phyloP scores from a whole-genome alignment of 805 yeast species.

The Komagataella mondaviorum region DNA sequence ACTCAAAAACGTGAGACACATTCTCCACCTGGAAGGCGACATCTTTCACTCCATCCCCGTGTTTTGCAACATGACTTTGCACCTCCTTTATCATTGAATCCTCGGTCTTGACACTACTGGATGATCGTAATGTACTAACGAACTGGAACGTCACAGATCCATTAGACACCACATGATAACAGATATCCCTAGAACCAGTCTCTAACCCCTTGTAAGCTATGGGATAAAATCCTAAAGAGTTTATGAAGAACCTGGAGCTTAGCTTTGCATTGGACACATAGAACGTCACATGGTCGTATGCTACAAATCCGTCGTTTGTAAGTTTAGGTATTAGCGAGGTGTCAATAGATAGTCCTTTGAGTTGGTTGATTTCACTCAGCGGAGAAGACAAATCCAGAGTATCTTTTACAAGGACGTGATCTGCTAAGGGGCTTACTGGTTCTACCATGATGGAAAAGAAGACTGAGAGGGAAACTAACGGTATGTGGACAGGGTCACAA shows the following conservation, averaged over 20 bases:
- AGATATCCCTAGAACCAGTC: constrained; percentile 41
- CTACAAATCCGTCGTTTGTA: constrained; percentile 8
- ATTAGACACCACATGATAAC: constrained; percentile 49
- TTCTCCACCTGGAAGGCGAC: constrained; percentile 52
- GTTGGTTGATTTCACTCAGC: neutral
- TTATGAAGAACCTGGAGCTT: constrained; percentile 39
- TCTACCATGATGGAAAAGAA: neutral
- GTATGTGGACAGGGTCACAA: neutral
- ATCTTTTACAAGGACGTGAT: neutral
- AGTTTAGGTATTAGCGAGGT: neutral
- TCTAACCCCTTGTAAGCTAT: constrained; percentile 59
- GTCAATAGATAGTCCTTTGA: neutral
- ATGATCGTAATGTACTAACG: constrained; percentile 20
- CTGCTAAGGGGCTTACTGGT: neutral
- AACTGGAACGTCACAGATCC: constrained; percentile 39
- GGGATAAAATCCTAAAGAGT: constrained; percentile 47
- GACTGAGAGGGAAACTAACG: neutral
- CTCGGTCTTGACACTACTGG: neutral
- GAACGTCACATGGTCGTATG: constrained; percentile 58
- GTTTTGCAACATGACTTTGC: constrained; percentile 32
- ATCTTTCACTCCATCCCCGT: constrained; percentile 78
- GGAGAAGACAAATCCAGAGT: neutral
- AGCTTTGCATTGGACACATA: constrained; percentile 64
- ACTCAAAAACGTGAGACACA: constrained; percentile 26
- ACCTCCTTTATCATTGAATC: constrained; percentile 16